Conservation (phyloP, 2,329 filamentous ascomycete species). For the Trichoderma gracile region DNA sequence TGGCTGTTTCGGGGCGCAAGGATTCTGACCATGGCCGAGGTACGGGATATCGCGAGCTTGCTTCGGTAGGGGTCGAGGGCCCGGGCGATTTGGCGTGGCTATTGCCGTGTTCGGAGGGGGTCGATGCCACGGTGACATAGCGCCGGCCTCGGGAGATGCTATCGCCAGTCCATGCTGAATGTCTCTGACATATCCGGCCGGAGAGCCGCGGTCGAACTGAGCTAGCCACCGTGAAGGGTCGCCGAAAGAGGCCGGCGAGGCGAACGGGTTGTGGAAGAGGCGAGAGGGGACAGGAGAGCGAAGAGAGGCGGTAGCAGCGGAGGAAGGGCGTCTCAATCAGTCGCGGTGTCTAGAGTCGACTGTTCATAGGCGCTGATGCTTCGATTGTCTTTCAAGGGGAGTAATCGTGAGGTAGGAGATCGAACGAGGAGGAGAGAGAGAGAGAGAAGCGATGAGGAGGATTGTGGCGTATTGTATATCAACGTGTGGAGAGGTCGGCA, state of each 20-base stretch:
- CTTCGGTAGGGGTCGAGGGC: slow-evolving; percentile 28
- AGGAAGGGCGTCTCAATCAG: background rate
- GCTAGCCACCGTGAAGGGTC: slow-evolving; percentile 39
- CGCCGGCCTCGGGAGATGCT: slow-evolving; percentile 41
- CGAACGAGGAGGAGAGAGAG: background rate
- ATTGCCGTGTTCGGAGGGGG: slow-evolving; percentile 12
- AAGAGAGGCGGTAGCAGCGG: background rate
- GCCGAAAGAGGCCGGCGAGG: slow-evolving; percentile 18
- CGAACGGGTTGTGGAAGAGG: background rate
- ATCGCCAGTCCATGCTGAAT: slow-evolving; percentile 45
- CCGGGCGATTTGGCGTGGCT: slow-evolving; percentile 32
- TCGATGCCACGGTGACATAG: slow-evolving; percentile 36
- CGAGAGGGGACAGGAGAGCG: background rate
- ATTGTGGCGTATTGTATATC: no score
- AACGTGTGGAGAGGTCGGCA: background rate
- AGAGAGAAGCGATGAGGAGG: no score
- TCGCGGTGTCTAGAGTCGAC: no score
- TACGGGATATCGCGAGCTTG: slow-evolving; percentile 22
- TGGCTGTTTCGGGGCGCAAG: slow-evolving; percentile 27
- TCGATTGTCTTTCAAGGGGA: background rate
- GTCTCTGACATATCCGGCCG: slow-evolving; percentile 45
- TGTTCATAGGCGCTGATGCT: background rate
- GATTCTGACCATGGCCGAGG: slow-evolving; percentile 32
- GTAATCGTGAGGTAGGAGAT: background rate
- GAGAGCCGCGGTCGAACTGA: slow-evolving; percentile 46